Percentiles rank a stretch among this genome's conserved stretches.
phyloP scores from a whole-genome alignment of 805 yeast species.

The Nakazawaea holstii region DNA sequence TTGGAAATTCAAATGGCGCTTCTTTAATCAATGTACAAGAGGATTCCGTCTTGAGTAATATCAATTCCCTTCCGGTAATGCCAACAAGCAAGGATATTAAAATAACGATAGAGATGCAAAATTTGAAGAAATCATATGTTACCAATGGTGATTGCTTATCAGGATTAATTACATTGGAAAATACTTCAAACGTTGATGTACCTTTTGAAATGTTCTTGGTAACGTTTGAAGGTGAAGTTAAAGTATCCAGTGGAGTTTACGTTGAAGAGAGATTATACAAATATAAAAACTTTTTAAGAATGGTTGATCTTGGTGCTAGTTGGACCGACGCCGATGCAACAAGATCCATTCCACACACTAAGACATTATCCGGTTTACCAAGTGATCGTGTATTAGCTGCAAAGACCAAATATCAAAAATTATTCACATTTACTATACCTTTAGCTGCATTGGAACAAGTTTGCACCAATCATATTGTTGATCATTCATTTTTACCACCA shows the following conservation, averaged over 20 bases:
- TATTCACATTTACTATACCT: conserved; percentile 55
- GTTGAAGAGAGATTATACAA: conserved; percentile 23
- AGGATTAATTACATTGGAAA: conserved; percentile 38
- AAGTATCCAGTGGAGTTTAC: background rate
- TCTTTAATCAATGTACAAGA: conserved; percentile 20
- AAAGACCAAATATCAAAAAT: conserved; percentile 46
- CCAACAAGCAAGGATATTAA: conserved; percentile 19
- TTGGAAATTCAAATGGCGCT: conserved; percentile 22
- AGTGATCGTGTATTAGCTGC: conserved; percentile 45
- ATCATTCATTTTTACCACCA: conserved; percentile 35
- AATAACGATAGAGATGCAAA: background rate
- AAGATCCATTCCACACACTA: conserved; percentile 20
- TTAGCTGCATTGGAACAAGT: conserved; percentile 44
- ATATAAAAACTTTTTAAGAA: conserved; percentile 48
- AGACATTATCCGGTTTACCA: conserved; percentile 34
- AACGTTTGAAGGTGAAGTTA: conserved; percentile 6
- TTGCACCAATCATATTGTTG: conserved; percentile 39
- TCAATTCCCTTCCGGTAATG: conserved; percentile 41
- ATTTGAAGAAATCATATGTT: background rate
- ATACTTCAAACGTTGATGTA: conserved; percentile 37
- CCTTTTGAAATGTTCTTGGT: conserved; percentile 26
- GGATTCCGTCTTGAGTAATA: conserved; percentile 22
- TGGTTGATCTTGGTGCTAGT: conserved; percentile 55
- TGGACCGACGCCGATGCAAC: conserved; percentile 28
- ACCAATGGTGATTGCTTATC: conserved; percentile 35